These are phyloP conservation scores for Naganishia onofrii DNA, from an alignment of 768 basidiomycete species.

Conservation along the genomic window DNA sequence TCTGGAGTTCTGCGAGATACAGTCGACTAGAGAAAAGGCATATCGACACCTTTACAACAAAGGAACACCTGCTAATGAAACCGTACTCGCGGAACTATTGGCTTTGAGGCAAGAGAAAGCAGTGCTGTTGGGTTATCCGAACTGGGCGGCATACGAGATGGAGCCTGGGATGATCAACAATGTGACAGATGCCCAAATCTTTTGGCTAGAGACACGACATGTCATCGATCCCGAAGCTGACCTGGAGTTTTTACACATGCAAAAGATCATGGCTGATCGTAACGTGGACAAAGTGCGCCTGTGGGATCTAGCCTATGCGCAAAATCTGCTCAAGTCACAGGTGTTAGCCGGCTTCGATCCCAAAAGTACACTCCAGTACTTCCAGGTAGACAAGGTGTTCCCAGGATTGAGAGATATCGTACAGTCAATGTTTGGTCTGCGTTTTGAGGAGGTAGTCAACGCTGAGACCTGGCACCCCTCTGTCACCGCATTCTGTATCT, in stretches of 20 bases:
- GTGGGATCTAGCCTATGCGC: neutral
- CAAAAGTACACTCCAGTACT: neutral
- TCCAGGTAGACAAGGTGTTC: neutral
- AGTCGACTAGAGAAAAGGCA: constrained; percentile 6
- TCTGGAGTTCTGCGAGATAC: neutral
- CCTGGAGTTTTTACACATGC: neutral
- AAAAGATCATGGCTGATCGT: neutral
- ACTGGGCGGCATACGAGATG: constrained; percentile 8
- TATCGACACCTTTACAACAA: constrained; percentile 8
- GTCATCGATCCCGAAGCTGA: neutral
- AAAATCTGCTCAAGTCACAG: neutral
- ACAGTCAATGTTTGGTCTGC: neutral
- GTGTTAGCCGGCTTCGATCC: neutral
- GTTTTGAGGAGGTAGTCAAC: neutral
- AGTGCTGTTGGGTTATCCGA: neutral
- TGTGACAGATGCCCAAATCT: neutral
- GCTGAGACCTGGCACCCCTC: neutral
- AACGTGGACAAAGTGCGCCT: neutral
- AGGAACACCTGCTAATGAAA: neutral
- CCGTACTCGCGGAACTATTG: neutral
- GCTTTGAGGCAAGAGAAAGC: neutral
- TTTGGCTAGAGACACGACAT: neutral
- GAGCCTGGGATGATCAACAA: neutral
- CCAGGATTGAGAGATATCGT: neutral
- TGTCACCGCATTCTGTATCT: neutral